These are phyloP conservation scores for Ilex paraguariensis DNA, from an alignment of 305 asterid species.

Conservation along the genomic window DNA sequence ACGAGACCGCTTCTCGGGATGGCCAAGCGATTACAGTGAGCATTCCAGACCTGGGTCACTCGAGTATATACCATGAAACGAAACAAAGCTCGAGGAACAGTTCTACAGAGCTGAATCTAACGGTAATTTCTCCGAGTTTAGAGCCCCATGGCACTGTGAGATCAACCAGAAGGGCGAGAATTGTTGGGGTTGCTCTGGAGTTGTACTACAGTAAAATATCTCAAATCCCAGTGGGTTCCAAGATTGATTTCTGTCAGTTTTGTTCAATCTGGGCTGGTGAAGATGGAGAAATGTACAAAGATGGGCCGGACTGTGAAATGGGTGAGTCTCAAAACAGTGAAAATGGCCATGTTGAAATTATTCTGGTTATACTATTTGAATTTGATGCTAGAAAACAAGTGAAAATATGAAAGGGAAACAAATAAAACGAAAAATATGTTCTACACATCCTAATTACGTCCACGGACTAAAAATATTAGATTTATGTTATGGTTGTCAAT, in stretches of 20 bases:
- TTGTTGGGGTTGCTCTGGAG: slow-evolving; percentile 75
- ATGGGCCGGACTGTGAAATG: neutral
- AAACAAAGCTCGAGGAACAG: slow-evolving; percentile 30
- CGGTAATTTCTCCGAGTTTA: slow-evolving; percentile 53
- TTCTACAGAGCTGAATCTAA: slow-evolving; percentile 60
- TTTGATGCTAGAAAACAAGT: no score
- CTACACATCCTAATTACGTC: no score
- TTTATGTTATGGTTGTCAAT: no score
- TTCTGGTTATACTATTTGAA: no score
- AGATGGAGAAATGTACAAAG: slow-evolving; percentile 1
- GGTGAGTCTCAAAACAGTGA: neutral
- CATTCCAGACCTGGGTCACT: slow-evolving; percentile 66
- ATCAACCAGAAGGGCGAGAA: slow-evolving; percentile 61
- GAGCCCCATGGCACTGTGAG: slow-evolving; percentile 72
- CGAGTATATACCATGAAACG: slow-evolving; percentile 77
- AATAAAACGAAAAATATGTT: no score
- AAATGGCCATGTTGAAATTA: no score
- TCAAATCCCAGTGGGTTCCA: slow-evolving; percentile 54
- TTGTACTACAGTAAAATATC: slow-evolving; percentile 46
- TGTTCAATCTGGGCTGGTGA: slow-evolving; percentile 62
- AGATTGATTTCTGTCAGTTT: slow-evolving; percentile 69
- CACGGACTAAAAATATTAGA: no score
- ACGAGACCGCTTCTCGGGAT: slow-evolving; percentile 55
- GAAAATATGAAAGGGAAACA: no score
- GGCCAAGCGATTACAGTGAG: slow-evolving; percentile 57